phyloP scores from a whole-genome alignment of 352 stramenopile genomes.

The Globisporangium apiculatum region DNA sequence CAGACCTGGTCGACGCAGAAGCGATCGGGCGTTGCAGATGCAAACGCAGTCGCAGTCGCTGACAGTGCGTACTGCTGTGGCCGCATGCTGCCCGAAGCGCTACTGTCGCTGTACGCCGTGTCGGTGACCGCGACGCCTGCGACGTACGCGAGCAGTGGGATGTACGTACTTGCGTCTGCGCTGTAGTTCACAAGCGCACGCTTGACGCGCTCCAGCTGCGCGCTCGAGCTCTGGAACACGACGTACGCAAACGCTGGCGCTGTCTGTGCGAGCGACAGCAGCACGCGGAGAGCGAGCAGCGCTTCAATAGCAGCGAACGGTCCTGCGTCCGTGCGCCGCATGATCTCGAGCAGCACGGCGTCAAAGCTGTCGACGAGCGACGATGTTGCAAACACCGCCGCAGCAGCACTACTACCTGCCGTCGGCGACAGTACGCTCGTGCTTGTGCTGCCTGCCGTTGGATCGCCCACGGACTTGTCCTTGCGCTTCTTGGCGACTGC shows the following conservation, averaged over 20 bases:
- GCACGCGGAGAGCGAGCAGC: slow-evolving; percentile 35
- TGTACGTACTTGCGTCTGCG: slow-evolving; percentile 40
- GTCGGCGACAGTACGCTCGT: background rate
- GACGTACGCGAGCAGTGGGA: slow-evolving; percentile 54
- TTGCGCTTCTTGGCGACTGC: slow-evolving; percentile 23
- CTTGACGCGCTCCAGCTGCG: slow-evolving; percentile 34
- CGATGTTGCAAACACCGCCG: background rate
- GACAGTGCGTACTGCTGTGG: slow-evolving; percentile 19
- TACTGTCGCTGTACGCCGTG: slow-evolving; percentile 46
- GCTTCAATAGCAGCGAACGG: slow-evolving; percentile 30
- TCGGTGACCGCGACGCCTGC: slow-evolving; percentile 49
- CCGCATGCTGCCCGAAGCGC: slow-evolving; percentile 5
- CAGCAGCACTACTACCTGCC: background rate
- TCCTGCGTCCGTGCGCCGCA: slow-evolving; percentile 24
- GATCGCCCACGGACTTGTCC: slow-evolving; percentile 20
- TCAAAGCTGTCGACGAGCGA: slow-evolving; percentile 26
- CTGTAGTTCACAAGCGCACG: slow-evolving; percentile 34
- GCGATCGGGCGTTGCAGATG: slow-evolving; percentile 3
- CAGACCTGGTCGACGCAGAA: slow-evolving; percentile 47
- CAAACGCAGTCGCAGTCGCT: slow-evolving; percentile 17
- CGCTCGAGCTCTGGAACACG: slow-evolving; percentile 24
- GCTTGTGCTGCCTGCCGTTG: background rate
- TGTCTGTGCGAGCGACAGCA: slow-evolving; percentile 53
- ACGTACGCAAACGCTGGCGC: slow-evolving; percentile 41
- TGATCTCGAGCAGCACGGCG: slow-evolving; percentile 45